Conservation (phyloP, 306 rosid species). For the Prunus campanulata region DNA sequence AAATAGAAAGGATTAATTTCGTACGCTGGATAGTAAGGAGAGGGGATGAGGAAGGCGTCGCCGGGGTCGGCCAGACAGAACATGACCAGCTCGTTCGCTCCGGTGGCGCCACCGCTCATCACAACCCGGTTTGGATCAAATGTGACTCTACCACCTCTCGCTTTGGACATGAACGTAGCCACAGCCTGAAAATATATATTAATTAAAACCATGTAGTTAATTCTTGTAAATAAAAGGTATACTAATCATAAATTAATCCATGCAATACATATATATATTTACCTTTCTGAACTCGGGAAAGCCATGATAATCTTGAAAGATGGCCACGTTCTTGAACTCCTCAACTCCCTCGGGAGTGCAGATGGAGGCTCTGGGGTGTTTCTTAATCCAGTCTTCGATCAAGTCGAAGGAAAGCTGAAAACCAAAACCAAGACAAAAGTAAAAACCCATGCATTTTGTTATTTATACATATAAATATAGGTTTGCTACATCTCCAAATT, state of each 20-base stretch:
- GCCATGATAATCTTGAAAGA: slow-evolving; percentile 89
- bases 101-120: slow-evolving; percentile 97
- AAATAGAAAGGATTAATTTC: background rate
- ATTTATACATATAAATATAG: background rate
- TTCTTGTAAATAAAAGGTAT: too few species aligned
- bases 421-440: background rate
- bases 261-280: background rate
- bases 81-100: slow-evolving; percentile 76
- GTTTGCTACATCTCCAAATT: too few species aligned
- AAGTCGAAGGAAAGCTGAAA: slow-evolving; percentile 61
- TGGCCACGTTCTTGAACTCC: slow-evolving; percentile 59
- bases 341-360: slow-evolving; percentile 73
- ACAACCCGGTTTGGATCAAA: slow-evolving; percentile 70
- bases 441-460: background rate
- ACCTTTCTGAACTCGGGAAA: slow-evolving; percentile 68
- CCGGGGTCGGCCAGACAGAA: slow-evolving; percentile 88
- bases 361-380: slow-evolving; percentile 70
- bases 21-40: slow-evolving; percentile 94
- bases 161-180: slow-evolving; percentile 81
- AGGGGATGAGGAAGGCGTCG: slow-evolving; percentile 83
- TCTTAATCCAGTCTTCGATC: slow-evolving; percentile 65
- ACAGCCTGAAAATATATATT: slow-evolving; percentile 44
- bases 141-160: slow-evolving; percentile 70
- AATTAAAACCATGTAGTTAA: background rate
- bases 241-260: too few species aligned